These are phyloP conservation scores for Cladosporium sp. DNA, from an alignment of 2,329 filamentous ascomycete genomes.

Conservation along the genomic window DNA sequence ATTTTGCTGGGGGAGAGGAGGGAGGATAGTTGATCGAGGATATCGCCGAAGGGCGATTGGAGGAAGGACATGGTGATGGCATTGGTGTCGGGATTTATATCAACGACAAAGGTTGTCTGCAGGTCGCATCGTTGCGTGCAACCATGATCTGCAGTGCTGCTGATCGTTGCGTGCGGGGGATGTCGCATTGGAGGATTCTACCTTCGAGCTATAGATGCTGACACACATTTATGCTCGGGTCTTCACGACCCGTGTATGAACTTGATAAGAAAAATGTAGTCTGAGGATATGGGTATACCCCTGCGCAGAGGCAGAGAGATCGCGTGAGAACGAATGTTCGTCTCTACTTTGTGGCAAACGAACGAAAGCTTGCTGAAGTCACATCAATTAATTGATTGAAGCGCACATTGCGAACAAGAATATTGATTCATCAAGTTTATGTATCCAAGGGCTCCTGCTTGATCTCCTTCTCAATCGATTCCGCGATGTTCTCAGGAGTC, in stretches of 20 bases:
- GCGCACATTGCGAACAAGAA: no score
- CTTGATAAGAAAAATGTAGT: no score
- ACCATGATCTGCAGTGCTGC: constrained; percentile 1
- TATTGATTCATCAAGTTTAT: background rate
- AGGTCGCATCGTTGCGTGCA: background rate
- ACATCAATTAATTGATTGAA: no score
- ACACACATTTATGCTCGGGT: no score
- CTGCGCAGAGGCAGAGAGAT: no score
- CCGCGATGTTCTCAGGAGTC: constrained; percentile 1
- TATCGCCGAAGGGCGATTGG: background rate
- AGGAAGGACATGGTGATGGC: background rate
- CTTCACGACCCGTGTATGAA: no score
- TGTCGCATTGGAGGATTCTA: constrained; percentile 1
- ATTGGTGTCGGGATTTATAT: background rate
- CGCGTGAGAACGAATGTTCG: no score
- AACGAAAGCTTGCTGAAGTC: no score
- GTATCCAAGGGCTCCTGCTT: constrained; percentile 21
- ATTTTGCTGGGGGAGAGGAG: constrained; percentile 2
- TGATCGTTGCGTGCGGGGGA: constrained; percentile 4
- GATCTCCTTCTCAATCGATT: constrained; percentile 14
- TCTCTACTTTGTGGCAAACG: no score
- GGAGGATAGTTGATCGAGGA: background rate
- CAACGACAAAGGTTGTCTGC: no score
- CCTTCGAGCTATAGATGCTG: background rate
- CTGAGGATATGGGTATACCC: no score